A percentile compares a stretch with the other conserved stretches of the same genome.
Conservation (phyloP, 1,284 basidiomycete species). For the Pascua sp. region DNA sequence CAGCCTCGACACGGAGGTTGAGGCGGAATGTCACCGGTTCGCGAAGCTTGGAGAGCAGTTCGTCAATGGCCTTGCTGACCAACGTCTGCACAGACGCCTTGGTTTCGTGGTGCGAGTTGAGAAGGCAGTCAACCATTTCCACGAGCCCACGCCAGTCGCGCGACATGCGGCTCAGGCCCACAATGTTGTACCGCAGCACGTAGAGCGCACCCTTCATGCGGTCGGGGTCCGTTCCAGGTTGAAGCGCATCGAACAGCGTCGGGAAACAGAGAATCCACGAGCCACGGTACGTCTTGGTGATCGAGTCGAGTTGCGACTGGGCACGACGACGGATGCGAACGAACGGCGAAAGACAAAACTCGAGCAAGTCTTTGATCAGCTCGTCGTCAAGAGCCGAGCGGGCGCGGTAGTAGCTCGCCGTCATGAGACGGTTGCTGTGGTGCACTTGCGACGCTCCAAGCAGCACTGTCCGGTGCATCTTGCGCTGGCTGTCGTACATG, state of each 20-base stretch:
- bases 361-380: conserved; percentile 71
- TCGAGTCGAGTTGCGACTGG: conserved; percentile 36
- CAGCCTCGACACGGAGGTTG: conserved; percentile 21
- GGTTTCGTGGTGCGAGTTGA: conserved; percentile 85
- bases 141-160: conserved; percentile 66
- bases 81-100: conserved; percentile 93
- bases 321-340: conserved; percentile 56
- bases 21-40: conserved; percentile 40
- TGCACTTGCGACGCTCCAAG: conserved; percentile 38
- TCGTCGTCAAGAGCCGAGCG: conserved; percentile 76
- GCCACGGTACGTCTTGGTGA: conserved; percentile 69
- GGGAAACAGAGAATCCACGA: conserved; percentile 72
- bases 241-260: conserved; percentile 67
- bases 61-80: conserved; percentile 67
- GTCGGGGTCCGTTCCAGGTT: conserved; percentile 79
- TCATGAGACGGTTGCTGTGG: conserved; percentile 42
- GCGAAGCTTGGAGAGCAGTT: conserved; percentile 49
- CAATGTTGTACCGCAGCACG: conserved; percentile 56
- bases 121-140: conserved; percentile 65
- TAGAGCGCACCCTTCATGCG: conserved; percentile 94
- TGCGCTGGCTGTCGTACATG: conserved; percentile 42
- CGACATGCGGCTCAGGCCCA: conserved; percentile 36
- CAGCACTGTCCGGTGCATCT: conserved; percentile 42
- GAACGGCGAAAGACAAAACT: conserved; percentile 81
- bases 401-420: conserved; percentile 63